Base-by-base conservation (phyloP, 1,139 yeast species). In the Scheffersomyces insectosa region DNA sequence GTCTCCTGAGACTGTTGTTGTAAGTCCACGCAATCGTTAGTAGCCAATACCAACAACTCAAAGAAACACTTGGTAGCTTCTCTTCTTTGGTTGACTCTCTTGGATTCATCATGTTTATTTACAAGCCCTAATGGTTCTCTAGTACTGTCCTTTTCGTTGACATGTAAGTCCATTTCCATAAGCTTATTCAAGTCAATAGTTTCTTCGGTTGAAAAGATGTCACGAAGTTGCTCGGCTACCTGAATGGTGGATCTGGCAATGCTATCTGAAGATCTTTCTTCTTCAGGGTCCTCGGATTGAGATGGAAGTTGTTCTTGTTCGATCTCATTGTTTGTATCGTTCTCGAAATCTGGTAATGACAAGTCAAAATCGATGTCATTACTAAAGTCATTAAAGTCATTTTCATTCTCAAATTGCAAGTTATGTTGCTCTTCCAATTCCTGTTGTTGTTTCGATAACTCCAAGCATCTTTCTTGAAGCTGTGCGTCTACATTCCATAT, bases 31-130 rank as follows among this genome's bases (percentile, higher is more conserved):
- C 91, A 84, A 54, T 86, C 93, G 44, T 82, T 75, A 7, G 95
- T 86, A 1, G 96, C 95, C 49, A 90, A 70, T 1, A 89, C 93
- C 55, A 91, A 72, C 60, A 90, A 64, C 59, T 90, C 96, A 57
- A 90, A 89, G 64, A 90, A 90, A 49, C 88, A 79, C 55, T 81
- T 79, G 8, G 90, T 79, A 1, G 91, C 93, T 53, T 85, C 83
- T 49, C 72, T 72, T 53, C 77, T 79, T 38, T 75, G 71, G 45
- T 71, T 69, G 7, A 69, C 48, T 16, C 44, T 56, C n/a, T 50
- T 51, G 3, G 51, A 37, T 1, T 49, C 49, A 15, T 34, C 42
- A 1, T 49, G 44, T 39, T 56, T 56, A 38, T 48, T 54, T 2
- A 49, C 52, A 2, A 54, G 38, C 3, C 76, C 75, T 28, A 71